Evolutionary conservation across 2,329 filamentous ascomycete genomes (phyloP).

Genomic region (Hirsutella thompsonii): DNA sequence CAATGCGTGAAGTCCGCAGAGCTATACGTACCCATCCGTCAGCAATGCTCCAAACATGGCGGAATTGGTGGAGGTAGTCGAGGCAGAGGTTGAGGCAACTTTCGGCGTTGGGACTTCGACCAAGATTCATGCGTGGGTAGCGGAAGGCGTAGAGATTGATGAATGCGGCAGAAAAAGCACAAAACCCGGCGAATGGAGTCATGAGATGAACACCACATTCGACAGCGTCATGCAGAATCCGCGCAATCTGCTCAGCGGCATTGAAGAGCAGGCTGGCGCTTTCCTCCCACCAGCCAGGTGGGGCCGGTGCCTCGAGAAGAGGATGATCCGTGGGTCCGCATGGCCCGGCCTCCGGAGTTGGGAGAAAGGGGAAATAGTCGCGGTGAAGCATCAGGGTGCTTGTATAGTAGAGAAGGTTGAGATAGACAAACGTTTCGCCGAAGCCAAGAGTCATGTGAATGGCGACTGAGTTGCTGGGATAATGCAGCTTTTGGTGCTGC

Average conservation of each 20-base stretch:
- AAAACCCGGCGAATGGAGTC: conserved; percentile 31
- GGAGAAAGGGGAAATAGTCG: conserved; percentile 31
- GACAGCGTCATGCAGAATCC: conserved; percentile 21
- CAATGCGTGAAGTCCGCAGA: no score
- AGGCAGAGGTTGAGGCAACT: conserved; percentile 11
- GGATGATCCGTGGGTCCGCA: conserved; percentile 26
- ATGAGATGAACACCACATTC: conserved; percentile 21
- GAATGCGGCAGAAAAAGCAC: conserved; percentile 29
- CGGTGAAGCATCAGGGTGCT: conserved; percentile 27
- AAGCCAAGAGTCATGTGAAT: conserved; percentile 24
- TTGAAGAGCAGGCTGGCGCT: conserved; percentile 22
- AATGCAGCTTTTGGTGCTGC: conserved; percentile 22
- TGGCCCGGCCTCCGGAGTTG: conserved; percentile 19
- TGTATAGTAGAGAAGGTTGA: conserved; percentile 29
- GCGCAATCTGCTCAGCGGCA: conserved; percentile 20
- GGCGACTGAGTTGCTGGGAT: conserved; percentile 21
- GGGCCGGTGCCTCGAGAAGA: conserved; percentile 22
- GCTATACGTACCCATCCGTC: conserved; percentile 13
- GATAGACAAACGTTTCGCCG: conserved; percentile 27
- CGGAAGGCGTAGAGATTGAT: conserved; percentile 25
- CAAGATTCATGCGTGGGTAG: conserved; percentile 28
- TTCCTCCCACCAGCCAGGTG: conserved; percentile 25
- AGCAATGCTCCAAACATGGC: conserved; percentile 15
- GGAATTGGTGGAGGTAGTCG: conserved; percentile 14
- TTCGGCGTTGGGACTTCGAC: conserved; percentile 13